A percentile compares a stretch with the other conserved stretches of the same genome.
These are phyloP conservation scores for Peronospora farinosa DNA, from an alignment of 352 stramenopile genomes.

Conservation along the genomic window DNA sequence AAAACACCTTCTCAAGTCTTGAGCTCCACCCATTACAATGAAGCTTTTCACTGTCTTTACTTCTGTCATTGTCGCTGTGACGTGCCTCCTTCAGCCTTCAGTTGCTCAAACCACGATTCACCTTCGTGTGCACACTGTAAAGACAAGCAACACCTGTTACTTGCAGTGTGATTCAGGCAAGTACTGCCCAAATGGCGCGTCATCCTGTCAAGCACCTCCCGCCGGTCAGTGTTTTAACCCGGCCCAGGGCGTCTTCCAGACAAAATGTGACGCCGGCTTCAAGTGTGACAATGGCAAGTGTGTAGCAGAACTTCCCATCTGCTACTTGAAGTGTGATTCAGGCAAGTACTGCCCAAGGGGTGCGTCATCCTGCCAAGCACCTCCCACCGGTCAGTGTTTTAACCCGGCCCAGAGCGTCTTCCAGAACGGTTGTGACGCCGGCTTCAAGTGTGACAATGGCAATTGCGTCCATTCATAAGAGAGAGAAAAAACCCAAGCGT, in stretches of 20 bases:
- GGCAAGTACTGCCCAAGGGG: slow-evolving; percentile 27
- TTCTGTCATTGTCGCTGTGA: slow-evolving; percentile 13
- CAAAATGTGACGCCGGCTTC: slow-evolving; percentile 22
- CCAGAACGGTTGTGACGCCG: slow-evolving; percentile 13
- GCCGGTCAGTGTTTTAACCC: slow-evolving; percentile 29
- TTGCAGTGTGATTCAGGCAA: slow-evolving; percentile 12
- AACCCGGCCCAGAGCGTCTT: slow-evolving; percentile 27
- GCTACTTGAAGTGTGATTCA: slow-evolving; percentile 20
- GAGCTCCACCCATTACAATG: slow-evolving; percentile 9
- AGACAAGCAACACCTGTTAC: slow-evolving; percentile 22
- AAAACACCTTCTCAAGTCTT: slow-evolving; percentile 1
- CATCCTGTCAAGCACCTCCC: slow-evolving; percentile 11
- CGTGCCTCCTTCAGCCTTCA: slow-evolving; percentile 17
- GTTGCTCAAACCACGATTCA: slow-evolving; percentile 18
- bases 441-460: slow-evolving; percentile 30
- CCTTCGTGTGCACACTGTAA: slow-evolving; percentile 22
- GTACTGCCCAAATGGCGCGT: slow-evolving; percentile 24
- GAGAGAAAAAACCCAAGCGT: too few species aligned
- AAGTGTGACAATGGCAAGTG: slow-evolving; percentile 31
- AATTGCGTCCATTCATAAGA: slow-evolving; percentile 32
- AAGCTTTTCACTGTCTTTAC: slow-evolving; percentile 29
- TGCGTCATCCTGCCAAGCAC: slow-evolving; percentile 13
- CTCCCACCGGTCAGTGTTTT: slow-evolving; percentile 19
- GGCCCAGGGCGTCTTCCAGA: slow-evolving; percentile 18
- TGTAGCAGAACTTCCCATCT: slow-evolving; percentile 21